Evolutionary conservation across 2,329 filamentous ascomycete genomes (phyloP).

Genomic region (Bimuria novae-zelandiae): DNA sequence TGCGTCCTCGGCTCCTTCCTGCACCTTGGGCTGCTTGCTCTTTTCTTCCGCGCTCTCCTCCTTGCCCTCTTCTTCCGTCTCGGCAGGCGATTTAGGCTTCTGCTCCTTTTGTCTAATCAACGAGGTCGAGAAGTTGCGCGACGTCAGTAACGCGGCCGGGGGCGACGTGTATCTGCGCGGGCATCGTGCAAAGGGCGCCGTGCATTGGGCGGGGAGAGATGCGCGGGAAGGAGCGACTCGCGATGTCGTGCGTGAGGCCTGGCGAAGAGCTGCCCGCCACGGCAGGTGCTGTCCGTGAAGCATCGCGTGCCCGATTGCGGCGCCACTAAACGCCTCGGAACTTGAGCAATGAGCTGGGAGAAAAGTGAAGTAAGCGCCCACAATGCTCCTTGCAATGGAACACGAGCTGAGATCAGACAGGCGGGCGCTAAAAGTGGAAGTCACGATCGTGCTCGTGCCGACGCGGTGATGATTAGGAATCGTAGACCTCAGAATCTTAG

Average conservation of each 20-base stretch:
- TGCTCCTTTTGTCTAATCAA: slow-evolving; percentile 61
- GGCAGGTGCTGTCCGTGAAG: slow-evolving; percentile 67
- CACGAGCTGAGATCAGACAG: slow-evolving; percentile 12
- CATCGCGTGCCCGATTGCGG: slow-evolving; percentile 50
- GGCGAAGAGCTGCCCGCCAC: slow-evolving; percentile 66
- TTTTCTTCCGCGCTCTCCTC: slow-evolving; percentile 48
- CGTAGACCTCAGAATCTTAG: slow-evolving; percentile 25
- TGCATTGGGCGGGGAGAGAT: slow-evolving; percentile 36
- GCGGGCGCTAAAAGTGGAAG: slow-evolving; percentile 14
- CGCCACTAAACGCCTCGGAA: slow-evolving; percentile 13
- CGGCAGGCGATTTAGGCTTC: slow-evolving; percentile 53
- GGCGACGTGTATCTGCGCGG: slow-evolving; percentile 32
- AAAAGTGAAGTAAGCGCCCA: slow-evolving; percentile 8
- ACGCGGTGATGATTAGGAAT: slow-evolving; percentile 27
- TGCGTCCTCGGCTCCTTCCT: slow-evolving; percentile 47
- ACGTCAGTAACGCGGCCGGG: slow-evolving; percentile 38
- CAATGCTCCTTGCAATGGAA: slow-evolving; percentile 10
- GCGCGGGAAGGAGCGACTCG: slow-evolving; percentile 36
- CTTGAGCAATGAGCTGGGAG: not conserved
- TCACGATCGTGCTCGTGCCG: slow-evolving; percentile 17
- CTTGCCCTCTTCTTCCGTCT: slow-evolving; percentile 50
- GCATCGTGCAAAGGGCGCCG: slow-evolving; percentile 30
- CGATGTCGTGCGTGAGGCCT: slow-evolving; percentile 50
- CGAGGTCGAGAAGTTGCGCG: slow-evolving; percentile 48
- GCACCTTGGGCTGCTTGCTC: slow-evolving; percentile 47